Conservation (phyloP, 2,329 filamentous ascomycete species). For the Eutypa lata region DNA sequence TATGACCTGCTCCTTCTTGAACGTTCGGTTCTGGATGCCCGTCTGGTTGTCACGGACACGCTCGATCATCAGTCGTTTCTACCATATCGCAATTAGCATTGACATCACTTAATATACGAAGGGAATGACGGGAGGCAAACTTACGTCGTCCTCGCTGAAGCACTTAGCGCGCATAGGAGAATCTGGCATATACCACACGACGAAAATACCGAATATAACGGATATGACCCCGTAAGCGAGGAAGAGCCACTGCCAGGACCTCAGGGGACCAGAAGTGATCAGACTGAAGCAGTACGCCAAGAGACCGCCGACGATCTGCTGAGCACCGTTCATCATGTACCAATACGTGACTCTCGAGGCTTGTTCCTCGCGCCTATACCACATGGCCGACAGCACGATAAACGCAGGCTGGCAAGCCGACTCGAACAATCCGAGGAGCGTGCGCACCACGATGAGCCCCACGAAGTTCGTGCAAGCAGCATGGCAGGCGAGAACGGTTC, state of each 20-base stretch:
- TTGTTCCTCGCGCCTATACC: slow-evolving; percentile 70
- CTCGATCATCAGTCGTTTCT: slow-evolving; percentile 60
- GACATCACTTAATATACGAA: background rate
- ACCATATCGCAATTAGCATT: background rate
- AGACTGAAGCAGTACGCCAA: slow-evolving; percentile 62
- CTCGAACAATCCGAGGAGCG: slow-evolving; percentile 68
- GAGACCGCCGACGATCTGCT: slow-evolving; percentile 70
- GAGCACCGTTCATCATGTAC: slow-evolving; percentile 76
- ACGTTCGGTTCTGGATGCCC: slow-evolving; percentile 53
- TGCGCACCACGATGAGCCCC: slow-evolving; percentile 58
- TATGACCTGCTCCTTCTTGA: slow-evolving; percentile 43
- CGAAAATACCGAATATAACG: slow-evolving; percentile 62
- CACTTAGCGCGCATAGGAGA: slow-evolving; percentile 70
- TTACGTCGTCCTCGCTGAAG: slow-evolving; percentile 56
- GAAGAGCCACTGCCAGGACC: slow-evolving; percentile 69
- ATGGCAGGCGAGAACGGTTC: slow-evolving; percentile 56
- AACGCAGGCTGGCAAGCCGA: slow-evolving; percentile 67
- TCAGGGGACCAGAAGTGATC: slow-evolving; percentile 50
- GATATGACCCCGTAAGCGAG: slow-evolving; percentile 62
- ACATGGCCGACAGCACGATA: slow-evolving; percentile 64
- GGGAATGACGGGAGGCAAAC: background rate
- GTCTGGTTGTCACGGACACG: slow-evolving; percentile 60
- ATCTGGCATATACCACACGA: slow-evolving; percentile 63
- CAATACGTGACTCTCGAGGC: slow-evolving; percentile 65
- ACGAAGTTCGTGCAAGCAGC: slow-evolving; percentile 59